Evolutionary conservation across 1,139 yeast genomes (phyloP).

Genomic region (Pneumocystis carinii): DNA sequence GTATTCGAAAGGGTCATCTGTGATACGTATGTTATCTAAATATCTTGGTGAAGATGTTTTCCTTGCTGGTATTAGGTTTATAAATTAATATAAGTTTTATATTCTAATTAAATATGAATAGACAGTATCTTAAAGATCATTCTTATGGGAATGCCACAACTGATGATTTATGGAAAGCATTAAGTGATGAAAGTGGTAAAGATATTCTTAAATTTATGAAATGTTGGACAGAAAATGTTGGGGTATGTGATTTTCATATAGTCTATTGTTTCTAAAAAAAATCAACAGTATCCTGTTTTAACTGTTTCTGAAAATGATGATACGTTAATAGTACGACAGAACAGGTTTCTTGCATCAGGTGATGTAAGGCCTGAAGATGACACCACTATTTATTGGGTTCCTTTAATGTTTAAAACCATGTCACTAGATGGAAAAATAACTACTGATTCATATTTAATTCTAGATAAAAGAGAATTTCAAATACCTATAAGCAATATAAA

Average conservation of each 20-base stretch:
- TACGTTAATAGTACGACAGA: constrained; percentile 43
- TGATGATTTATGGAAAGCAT: constrained; percentile 64
- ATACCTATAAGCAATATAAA: constrained; percentile 27
- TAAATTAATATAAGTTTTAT: background rate
- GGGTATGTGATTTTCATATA: constrained; percentile 20
- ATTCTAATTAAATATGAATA: background rate
- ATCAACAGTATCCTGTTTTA: constrained; percentile 45
- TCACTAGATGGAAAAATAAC: constrained; percentile 47
- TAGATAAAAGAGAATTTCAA: constrained; percentile 33
- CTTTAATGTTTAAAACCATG: constrained; percentile 59
- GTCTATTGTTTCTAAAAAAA: background rate
- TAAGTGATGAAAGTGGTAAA: constrained; percentile 57
- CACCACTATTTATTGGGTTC: constrained; percentile 63
- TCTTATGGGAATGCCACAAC: constrained; percentile 66
- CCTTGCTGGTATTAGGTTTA: constrained; percentile 48
- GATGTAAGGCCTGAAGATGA: constrained; percentile 64
- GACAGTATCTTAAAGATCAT: constrained; percentile 54
- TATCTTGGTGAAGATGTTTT: constrained; percentile 63
- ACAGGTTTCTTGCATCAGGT: constrained; percentile 65
- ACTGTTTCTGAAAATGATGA: constrained; percentile 34
- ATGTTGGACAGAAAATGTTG: constrained; percentile 69
- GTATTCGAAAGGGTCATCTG: constrained; percentile 67
- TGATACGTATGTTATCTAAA: constrained; percentile 61
- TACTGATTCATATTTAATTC: constrained; percentile 16
- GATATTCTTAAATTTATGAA: constrained; percentile 62